Base-by-base conservation (phyloP, 2,329 filamentous ascomycete genomes). In the Paramyrothecium roridum region DNA sequence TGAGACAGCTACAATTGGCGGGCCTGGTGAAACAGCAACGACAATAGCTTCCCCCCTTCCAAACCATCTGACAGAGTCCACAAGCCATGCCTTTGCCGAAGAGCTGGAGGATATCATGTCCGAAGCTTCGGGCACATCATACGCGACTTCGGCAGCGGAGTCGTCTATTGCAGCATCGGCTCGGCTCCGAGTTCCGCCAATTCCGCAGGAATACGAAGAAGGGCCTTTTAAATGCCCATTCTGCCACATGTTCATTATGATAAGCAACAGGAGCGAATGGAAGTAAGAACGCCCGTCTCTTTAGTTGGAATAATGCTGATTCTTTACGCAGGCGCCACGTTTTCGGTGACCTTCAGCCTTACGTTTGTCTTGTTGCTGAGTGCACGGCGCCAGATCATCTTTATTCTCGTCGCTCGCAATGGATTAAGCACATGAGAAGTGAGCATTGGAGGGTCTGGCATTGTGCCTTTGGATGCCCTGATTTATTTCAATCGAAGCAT, bases 261-360 rank as follows among this genome's bases (percentile, higher is more conserved):
- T 53, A 20, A 30, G 47, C n/a, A 53, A 22, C 3, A 53, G 52
- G 10, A 13, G 20, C n/a, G 52, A 19, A 19, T 53, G 52, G 52
- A 53, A 53, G 52, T 53, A 40, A 17, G 50, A 13, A 19, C 6
- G 16, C 37, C 37, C 37, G 4, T 43, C 4, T 43, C 16, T 6
- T 7, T 13, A 43, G 13, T 43, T 13, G 4, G 16, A 6, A 6
- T 21, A 43, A 37, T 8, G 19, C 21, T 52, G 17, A 43, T 33
- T 30, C 2, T 2, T 10, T 21, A 21, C 43, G 16, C 37, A 54
- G 53, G 37, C 48, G 48, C 8, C 48, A 54, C 16, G 23, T 54
- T 19, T 52, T 54, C 22, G 40, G 53, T 20, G 53, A 54, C 37
- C 53, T 54, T 13, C 48, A 49, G 19, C 53, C 53, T 17, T 54